Percentiles rank a stretch among this genome's conserved stretches.
These are phyloP conservation scores for Biscutella laevigata DNA, from an alignment of 441 rosid species.

Conservation along the genomic window DNA sequence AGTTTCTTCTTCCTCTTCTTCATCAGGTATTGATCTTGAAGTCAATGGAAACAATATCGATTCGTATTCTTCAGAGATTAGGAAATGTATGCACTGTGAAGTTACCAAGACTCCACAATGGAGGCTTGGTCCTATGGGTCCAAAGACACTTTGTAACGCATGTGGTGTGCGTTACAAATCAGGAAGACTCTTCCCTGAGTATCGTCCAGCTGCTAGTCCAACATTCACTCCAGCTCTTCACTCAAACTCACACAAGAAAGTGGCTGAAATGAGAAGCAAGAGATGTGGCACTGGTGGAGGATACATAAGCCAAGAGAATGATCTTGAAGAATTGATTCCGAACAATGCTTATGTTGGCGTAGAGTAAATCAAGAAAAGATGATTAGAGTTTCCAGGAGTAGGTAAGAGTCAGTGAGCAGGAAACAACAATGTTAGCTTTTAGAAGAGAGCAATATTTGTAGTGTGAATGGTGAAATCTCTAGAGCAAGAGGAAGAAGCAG, in stretches of 20 bases:
- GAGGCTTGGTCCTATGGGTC: conserved; percentile 98
- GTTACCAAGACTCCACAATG: conserved; percentile 94
- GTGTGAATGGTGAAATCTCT: conserved; percentile 26
- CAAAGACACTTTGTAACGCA: no score
- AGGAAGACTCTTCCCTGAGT: conserved; percentile 90
- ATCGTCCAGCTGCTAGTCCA: conserved; percentile 93
- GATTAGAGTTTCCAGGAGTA: conserved; percentile 25
- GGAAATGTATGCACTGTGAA: conserved; percentile 93
- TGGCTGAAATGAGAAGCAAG: conserved; percentile 77
- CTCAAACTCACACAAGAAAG: conserved; percentile 94
- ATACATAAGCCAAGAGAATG: conserved; percentile 9
- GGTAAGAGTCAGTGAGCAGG: conserved; percentile 26
- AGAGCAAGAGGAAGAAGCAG: conserved; percentile 24
- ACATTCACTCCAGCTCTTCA: conserved; percentile 75
- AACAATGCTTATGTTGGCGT: conserved; percentile 34
- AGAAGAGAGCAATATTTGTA: conserved; percentile 26
- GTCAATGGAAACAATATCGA: conserved; percentile 17
- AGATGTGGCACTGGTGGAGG: conserved; percentile 16
- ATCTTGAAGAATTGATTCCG: conserved; percentile 47
- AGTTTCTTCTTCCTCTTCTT: conserved; percentile 25
- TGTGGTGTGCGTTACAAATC: conserved; percentile 95
- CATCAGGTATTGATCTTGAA: conserved; percentile 20
- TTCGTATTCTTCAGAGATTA: conserved; percentile 25
- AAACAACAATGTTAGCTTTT: conserved; percentile 18
- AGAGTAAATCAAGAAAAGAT: conserved; percentile 32